These are phyloP conservation scores for Laetiporus sulphureus DNA, from an alignment of 1,284 basidiomycete species.

Conservation along the genomic window DNA sequence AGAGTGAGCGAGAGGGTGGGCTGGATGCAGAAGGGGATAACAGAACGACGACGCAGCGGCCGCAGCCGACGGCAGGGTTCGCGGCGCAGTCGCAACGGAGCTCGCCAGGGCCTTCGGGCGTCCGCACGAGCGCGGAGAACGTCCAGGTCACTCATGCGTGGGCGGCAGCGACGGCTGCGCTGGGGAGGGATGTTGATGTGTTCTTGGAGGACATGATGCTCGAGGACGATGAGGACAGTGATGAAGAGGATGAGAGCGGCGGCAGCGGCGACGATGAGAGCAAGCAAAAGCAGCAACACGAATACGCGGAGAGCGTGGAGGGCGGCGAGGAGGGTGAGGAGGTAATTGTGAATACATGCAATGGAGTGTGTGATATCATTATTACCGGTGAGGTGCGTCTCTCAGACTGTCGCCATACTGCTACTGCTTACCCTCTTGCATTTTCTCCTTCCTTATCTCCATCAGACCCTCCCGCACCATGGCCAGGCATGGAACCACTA, in stretches of 20 bases:
- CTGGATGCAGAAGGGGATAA: neutral
- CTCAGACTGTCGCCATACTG: neutral
- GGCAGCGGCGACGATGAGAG: constrained; percentile 17
- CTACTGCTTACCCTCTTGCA: neutral
- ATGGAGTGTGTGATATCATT: constrained; percentile 50
- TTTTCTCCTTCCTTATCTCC: neutral
- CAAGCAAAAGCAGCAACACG: constrained; percentile 13
- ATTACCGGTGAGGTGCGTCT: constrained; percentile 45
- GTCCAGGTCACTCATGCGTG: constrained; percentile 1
- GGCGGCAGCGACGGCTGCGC: constrained; percentile 1
- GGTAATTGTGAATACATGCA: constrained; percentile 29
- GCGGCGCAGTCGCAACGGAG: neutral
- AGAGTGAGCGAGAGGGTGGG: too few relatives aligned
- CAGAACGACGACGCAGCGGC: neutral
- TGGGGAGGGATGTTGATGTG: constrained; percentile 21
- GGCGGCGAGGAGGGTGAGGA: constrained; percentile 11
- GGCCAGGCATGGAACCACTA: constrained; percentile 55
- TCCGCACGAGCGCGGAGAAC: constrained; percentile 1
- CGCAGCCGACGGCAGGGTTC: too few relatives aligned
- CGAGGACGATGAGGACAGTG: constrained; percentile 13
- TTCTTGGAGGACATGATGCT: constrained; percentile 23
- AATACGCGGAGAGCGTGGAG: constrained; percentile 22
- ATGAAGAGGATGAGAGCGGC: constrained; percentile 22
- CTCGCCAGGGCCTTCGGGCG: too few relatives aligned
- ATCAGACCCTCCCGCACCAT: constrained; percentile 47